Evolutionary conservation across 148 eudicot genomes (phyloP), one percentile per base, ranked within the genome.

Genomic region (Rhododendron molle): DNA sequence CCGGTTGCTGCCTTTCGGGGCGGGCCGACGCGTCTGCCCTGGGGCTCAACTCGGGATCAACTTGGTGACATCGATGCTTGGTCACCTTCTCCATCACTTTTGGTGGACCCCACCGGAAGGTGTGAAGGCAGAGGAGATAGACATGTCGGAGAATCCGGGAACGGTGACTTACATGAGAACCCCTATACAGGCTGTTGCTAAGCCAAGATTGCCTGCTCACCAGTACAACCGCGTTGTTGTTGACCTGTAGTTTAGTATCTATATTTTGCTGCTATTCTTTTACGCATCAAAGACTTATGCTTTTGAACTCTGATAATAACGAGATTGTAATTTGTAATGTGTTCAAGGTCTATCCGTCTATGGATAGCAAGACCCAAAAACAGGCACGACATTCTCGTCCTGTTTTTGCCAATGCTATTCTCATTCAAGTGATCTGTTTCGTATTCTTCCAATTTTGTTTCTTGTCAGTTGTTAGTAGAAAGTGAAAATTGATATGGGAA

Each of bases 11-110:
- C 98, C 97, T 3, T 95, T 95, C 72, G 98, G 98, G 14, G 94
- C 98, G 0, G 98, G 98, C 15, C 89, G 98, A 81, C 88, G 98
- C 2, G 88, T 95, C 4, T 95, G 98, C 81, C 98, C 97, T 0
- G 97, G 98, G 40, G 90, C 98, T 16, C 96, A 94, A 69, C 89
- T 95, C 36, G 98, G 93, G 6, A 92, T 94, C 74, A 90, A 94
- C 83, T 84, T 94, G 92, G 97, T 95, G 43, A 92, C 94, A 3
- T 94, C 97, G 4, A 94, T 94, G 96, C 65, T 95, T 82, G 98
- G 97, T 47, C 98, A 94, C 78, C 88, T 94, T 69, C 76, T 95
- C 87, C 98, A 95, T 87, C 96, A 94, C 58, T 95, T 95, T 32
- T 81, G 84, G 16, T 95, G 97, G 98, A 84, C 86, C 28, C 96